Evolutionary conservation across 2,329 filamentous ascomycete species (phyloP), one percentile per base, ranked within the genome.

Genomic region (Apiospora sp.): DNA sequence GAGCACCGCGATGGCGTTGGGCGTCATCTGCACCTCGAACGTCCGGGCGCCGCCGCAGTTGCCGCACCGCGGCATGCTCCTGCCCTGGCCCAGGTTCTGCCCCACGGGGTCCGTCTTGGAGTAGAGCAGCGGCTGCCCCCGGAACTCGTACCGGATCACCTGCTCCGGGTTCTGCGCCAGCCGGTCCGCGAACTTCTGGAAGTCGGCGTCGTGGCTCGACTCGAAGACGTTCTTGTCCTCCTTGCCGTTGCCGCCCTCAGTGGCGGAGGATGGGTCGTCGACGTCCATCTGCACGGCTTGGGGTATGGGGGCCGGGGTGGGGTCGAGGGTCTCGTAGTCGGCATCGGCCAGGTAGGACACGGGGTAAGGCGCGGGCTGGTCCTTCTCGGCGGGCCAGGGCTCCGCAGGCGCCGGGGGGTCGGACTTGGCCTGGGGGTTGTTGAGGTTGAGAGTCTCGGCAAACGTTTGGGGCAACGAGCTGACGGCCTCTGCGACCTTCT

Each of bases 11-110:
- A 99, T 99, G 3, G 95, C 92, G 80, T 97, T 93, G 54, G 96
- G 96, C 76, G 93, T 95, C 75, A 99, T 86, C 86, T 99, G 96
- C 73, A 98, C 87, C 86, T 99, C 96, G 81, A 98, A 98, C 19
- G 93, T 90, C 75, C 96, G 90, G 69, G 88, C 86, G 0, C 87
- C 89, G 12, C 93, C 92, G 82, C 96, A 99, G 77, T 90, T 92
- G 41, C 83, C 84, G 81, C 96, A 99, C 13, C 91, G 85, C 1
- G 96, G 95, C 41, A 98, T 90, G 0, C 78, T 70, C 0, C 71
- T 77, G 0, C 79, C 71, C 72, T 22, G 44, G 5, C 69, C 51
- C 27, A 98, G 84, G 44, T 90, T 77, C 78, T 90, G 90, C 0
- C 94, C 95, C 0, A 97, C 90, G 0, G 86, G 84, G 79, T 98